These are phyloP conservation scores for Golubevia sp. DNA, from an alignment of 1,284 basidiomycete genomes.

Conservation along the genomic window DNA sequence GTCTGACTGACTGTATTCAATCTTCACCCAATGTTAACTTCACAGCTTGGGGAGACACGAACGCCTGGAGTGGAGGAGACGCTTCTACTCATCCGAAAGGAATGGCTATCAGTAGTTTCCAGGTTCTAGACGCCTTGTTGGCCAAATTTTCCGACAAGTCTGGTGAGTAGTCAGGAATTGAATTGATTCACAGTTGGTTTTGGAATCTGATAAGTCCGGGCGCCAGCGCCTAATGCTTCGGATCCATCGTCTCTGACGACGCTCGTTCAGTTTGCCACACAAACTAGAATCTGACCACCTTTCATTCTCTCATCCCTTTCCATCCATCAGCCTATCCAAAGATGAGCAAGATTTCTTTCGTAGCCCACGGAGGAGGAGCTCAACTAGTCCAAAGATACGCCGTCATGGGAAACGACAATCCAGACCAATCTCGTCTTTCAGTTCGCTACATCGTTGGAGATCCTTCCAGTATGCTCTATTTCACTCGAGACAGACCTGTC, in stretches of 20 bases:
- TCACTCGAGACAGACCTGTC: slow-evolving; percentile 36
- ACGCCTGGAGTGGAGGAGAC: slow-evolving; percentile 38
- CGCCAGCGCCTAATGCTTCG: too few relatives aligned
- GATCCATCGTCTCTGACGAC: too few relatives aligned
- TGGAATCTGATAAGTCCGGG: too few relatives aligned
- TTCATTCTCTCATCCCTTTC: too few relatives aligned
- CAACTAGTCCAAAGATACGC: slow-evolving; percentile 42
- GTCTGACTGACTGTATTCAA: slow-evolving; percentile 16
- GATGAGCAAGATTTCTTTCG: slow-evolving; percentile 41
- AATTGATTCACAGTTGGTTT: too few relatives aligned
- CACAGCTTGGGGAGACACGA: slow-evolving; percentile 37
- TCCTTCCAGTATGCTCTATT: slow-evolving; percentile 38
- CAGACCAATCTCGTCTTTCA: slow-evolving; percentile 9
- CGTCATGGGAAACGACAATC: slow-evolving; percentile 19
- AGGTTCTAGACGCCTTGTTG: slow-evolving; percentile 27
- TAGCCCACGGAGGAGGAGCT: slow-evolving; percentile 45
- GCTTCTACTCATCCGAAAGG: slow-evolving; percentile 18
- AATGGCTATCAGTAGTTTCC: slow-evolving; percentile 16
- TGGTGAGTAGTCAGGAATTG: too few relatives aligned
- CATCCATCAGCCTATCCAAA: slow-evolving; percentile 19
- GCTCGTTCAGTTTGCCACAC: too few relatives aligned
- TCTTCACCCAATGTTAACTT: slow-evolving; percentile 11
- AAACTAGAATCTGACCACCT: too few relatives aligned
- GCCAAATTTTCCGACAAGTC: slow-evolving; percentile 13
- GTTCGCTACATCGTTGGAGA: slow-evolving; percentile 41